A percentile compares a stretch with the other conserved stretches of the same genome.
These are phyloP conservation scores for Biscogniauxia marginata DNA, from an alignment of 2,329 filamentous ascomycete genomes.

Conservation along the genomic window DNA sequence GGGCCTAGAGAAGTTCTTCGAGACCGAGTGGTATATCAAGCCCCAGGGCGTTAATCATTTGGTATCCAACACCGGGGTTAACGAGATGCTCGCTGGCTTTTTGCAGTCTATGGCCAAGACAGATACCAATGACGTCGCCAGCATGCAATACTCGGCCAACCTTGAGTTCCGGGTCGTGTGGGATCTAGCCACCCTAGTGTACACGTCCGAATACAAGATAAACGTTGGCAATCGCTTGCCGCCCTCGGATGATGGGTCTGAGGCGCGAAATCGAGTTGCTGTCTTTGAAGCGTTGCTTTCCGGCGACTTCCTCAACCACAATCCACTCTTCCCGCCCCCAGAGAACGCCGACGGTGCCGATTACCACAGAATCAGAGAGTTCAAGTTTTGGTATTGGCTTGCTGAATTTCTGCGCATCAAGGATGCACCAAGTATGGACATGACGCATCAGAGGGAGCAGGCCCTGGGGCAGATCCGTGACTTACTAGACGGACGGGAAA, in stretches of 20 bases:
- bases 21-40: slow-evolving; percentile 76
- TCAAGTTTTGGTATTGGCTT: slow-evolving; percentile 81
- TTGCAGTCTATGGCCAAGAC: slow-evolving; percentile 53
- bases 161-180: slow-evolving; percentile 61
- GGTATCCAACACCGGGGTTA: slow-evolving; percentile 53
- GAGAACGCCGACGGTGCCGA: slow-evolving; percentile 51
- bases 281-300: slow-evolving; percentile 76
- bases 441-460: slow-evolving; percentile 60
- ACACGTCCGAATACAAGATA: slow-evolving; percentile 37
- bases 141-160: slow-evolving; percentile 52
- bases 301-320: slow-evolving; percentile 62
- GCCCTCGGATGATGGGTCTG: slow-evolving; percentile 57
- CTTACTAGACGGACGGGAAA: slow-evolving; percentile 77
- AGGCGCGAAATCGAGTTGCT: slow-evolving; percentile 68
- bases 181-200: slow-evolving; percentile 54
- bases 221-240: slow-evolving; percentile 40
- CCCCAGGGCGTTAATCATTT: slow-evolving; percentile 45
- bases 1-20: slow-evolving; percentile 73
- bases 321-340: slow-evolving; percentile 53
- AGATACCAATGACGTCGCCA: slow-evolving; percentile 47
- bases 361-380: slow-evolving; percentile 58
- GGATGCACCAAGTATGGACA: slow-evolving; percentile 52
- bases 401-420: slow-evolving; percentile 66
- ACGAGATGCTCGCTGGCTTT: slow-evolving; percentile 66
- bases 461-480: slow-evolving; percentile 64